Conservation (phyloP, 2,329 filamentous ascomycete species). For the Phaeophleospora eucalypticola region DNA sequence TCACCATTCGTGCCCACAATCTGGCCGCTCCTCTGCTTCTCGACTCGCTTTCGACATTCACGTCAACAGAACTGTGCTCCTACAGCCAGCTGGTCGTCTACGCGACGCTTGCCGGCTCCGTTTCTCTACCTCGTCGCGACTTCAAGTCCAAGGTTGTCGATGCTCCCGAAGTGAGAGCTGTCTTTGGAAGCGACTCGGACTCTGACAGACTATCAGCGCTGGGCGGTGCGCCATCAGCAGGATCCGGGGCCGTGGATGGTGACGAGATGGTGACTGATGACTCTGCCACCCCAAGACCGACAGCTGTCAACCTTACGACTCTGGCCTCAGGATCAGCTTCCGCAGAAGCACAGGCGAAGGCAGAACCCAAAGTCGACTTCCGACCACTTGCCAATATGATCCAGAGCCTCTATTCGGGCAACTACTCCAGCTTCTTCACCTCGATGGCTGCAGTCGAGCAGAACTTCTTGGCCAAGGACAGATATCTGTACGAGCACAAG, state of each 20-base stretch:
- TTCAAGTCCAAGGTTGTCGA: conserved; percentile 99
- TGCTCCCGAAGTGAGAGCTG: conserved; percentile 95
- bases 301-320: conserved; percentile 82
- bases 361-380: conserved; percentile 83
- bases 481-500: conserved; percentile 92
- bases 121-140: conserved; percentile 92
- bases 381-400: conserved; percentile 82
- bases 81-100: conserved; percentile 95
- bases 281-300: conserved; percentile 45
- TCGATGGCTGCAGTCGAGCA: conserved; percentile 87
- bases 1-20: conserved; percentile 88
- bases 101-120: conserved; percentile 87
- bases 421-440: conserved; percentile 91
- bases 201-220: conserved; percentile 84
- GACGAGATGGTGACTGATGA: conserved; percentile 57
- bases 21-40: conserved; percentile 87
- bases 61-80: conserved; percentile 95
- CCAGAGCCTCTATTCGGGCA: conserved; percentile 84
- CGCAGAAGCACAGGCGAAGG: conserved; percentile 62
- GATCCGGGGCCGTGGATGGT: conserved; percentile 71
- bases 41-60: conserved; percentile 96
- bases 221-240: conserved; percentile 73
- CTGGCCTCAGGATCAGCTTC: conserved; percentile 58
- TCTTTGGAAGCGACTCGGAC: conserved; percentile 69
- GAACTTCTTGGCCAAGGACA: conserved; percentile 87